phyloP scores from a whole-genome alignment of 148 eudicot species.

The Fagopyrum homotropicum region DNA sequence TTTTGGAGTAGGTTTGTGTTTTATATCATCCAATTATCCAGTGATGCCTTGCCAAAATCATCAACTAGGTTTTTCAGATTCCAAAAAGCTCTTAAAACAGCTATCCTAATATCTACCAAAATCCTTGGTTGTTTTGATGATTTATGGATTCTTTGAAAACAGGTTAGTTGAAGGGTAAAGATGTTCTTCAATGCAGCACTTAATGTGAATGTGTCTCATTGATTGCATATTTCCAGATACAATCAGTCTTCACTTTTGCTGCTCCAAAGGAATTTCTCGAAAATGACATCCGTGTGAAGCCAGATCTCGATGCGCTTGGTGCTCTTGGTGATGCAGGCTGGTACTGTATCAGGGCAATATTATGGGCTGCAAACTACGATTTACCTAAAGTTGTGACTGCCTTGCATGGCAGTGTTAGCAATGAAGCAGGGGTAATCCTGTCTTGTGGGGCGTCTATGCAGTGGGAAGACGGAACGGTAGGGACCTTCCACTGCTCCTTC shows the following conservation, averaged over 20 bases:
- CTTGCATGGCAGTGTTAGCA: slow-evolving; percentile 24
- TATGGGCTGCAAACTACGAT: slow-evolving; percentile 44
- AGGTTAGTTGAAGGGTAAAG: neutral
- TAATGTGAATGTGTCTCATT: neutral
- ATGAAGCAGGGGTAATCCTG: slow-evolving; percentile 43
- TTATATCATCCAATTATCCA: no score
- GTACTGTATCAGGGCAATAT: slow-evolving; percentile 50
- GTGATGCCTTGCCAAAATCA: no score
- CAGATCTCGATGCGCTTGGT: slow-evolving; percentile 58
- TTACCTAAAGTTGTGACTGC: slow-evolving; percentile 57
- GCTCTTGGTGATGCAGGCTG: slow-evolving; percentile 64
- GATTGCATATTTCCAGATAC: slow-evolving; percentile 27
- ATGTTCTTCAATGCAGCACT: neutral
- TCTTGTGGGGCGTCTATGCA: slow-evolving; percentile 50
- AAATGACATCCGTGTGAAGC: slow-evolving; percentile 57
- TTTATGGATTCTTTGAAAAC: neutral
- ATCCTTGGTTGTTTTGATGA: no score
- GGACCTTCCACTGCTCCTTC: slow-evolving; percentile 56
- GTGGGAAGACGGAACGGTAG: slow-evolving; percentile 49
- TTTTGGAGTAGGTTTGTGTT: no score
- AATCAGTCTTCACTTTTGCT: slow-evolving; percentile 32
- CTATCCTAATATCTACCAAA: no score
- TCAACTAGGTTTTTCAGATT: no score
- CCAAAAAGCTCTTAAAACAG: no score
- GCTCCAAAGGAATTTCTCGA: slow-evolving; percentile 31